Conservation (phyloP, 2,329 filamentous ascomycete species). For the Ophiostoma ips region DNA sequence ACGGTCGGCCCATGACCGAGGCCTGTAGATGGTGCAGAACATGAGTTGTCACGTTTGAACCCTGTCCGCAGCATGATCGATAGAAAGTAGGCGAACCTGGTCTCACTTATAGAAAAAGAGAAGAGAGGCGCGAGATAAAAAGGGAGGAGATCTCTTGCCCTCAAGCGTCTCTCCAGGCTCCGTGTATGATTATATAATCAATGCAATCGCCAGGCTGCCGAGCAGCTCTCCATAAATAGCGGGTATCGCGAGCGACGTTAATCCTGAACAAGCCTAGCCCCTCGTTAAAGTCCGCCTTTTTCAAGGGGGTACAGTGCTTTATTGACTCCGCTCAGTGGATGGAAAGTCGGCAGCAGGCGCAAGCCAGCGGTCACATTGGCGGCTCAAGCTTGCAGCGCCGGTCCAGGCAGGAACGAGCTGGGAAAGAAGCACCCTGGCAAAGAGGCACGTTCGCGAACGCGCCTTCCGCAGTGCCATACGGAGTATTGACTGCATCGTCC, state of each 20-base stretch:
- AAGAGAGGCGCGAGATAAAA: too few relatives aligned
- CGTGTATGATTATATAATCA: background rate
- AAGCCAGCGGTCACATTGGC: background rate
- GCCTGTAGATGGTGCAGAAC: background rate
- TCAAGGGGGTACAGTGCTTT: background rate
- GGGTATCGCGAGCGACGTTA: background rate
- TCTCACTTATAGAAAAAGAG: too few relatives aligned
- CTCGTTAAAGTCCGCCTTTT: background rate
- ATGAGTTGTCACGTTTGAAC: too few relatives aligned
- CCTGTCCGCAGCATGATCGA: too few relatives aligned
- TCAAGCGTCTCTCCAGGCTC: background rate
- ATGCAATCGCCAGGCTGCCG: background rate
- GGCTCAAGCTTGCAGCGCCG: too few relatives aligned
- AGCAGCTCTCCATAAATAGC: background rate
- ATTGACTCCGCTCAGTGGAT: background rate
- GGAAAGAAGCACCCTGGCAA: background rate
- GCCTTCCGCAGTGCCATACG: background rate
- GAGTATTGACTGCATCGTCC: background rate
- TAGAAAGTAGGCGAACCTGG: too few relatives aligned
- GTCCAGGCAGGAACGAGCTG: background rate
- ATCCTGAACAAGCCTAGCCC: background rate
- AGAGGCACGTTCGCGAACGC: background rate
- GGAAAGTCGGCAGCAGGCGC: background rate
- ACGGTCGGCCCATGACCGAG: background rate
- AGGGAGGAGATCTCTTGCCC: too few relatives aligned